These are phyloP conservation scores for Breynia disticha DNA, from an alignment of 441 rosid species.

Conservation along the genomic window DNA sequence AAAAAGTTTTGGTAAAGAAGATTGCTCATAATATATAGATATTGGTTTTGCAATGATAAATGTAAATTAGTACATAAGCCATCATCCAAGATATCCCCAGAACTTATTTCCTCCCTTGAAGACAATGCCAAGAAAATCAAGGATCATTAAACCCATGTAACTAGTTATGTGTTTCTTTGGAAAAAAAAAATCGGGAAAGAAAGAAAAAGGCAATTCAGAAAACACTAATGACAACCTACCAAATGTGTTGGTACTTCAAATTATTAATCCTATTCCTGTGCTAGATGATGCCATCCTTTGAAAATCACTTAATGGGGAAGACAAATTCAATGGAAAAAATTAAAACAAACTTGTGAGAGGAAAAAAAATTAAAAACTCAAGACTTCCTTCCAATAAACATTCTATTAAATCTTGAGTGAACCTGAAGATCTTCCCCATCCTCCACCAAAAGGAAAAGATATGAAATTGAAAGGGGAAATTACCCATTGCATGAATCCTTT, in stretches of 20 bases:
- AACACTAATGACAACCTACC: slow-evolving; percentile 34
- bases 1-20: slow-evolving; percentile 10
- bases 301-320: slow-evolving; percentile 42
- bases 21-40: slow-evolving; percentile 23
- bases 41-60: slow-evolving; percentile 30
- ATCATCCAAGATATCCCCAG: slow-evolving; percentile 28
- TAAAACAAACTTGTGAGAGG: slow-evolving; percentile 22
- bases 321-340: slow-evolving; percentile 36
- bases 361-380: slow-evolving; percentile 28
- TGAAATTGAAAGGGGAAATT: slow-evolving; percentile 28
- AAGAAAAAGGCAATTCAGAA: slow-evolving; percentile 21
- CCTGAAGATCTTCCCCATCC: slow-evolving; percentile 37
- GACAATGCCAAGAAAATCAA: slow-evolving; percentile 27
- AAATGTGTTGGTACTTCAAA: slow-evolving; percentile 43
- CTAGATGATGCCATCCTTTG: slow-evolving; percentile 34
- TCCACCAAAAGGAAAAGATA: slow-evolving; percentile 30
- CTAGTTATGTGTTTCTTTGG: slow-evolving; percentile 29
- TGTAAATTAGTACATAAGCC: slow-evolving; percentile 34
- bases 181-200: slow-evolving; percentile 5
- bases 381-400: slow-evolving; percentile 32
- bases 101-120: slow-evolving; percentile 36
- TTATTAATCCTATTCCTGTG: slow-evolving; percentile 49
- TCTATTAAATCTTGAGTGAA: slow-evolving; percentile 45
- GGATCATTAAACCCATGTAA: slow-evolving; percentile 30
- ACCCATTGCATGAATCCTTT: slow-evolving; percentile 42